phyloP scores from a whole-genome alignment of 2,329 filamentous ascomycete species.

The Camillea tinctor region DNA sequence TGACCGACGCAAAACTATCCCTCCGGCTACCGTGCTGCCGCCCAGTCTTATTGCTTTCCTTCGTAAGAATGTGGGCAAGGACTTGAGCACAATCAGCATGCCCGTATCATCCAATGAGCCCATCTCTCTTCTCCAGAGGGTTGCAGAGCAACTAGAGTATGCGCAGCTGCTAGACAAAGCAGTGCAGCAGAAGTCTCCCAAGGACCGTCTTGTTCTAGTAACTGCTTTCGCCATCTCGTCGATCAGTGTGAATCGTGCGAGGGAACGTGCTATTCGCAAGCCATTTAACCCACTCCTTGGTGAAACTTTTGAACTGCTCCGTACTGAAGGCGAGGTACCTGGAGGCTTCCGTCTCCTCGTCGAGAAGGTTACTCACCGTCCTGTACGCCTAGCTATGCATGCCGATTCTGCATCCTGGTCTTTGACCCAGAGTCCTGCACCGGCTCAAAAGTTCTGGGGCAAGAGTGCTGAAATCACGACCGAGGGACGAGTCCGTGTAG shows the following conservation, averaged over 20 bases:
- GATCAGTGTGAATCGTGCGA: slow-evolving; percentile 77
- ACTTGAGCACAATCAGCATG: slow-evolving; percentile 95
- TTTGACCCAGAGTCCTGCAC: slow-evolving; percentile 81
- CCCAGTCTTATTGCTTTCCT: slow-evolving; percentile 92
- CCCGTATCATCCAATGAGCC: slow-evolving; percentile 96
- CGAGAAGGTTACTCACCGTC: slow-evolving; percentile 92
- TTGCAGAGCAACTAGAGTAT: slow-evolving; percentile 91
- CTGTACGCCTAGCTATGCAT: slow-evolving; percentile 89
- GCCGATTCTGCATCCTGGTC: slow-evolving; percentile 86
- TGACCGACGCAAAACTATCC: slow-evolving; percentile 67
- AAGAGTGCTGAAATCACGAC: slow-evolving; percentile 94
- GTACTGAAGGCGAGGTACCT: slow-evolving; percentile 70
- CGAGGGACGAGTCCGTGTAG: slow-evolving; percentile 79
- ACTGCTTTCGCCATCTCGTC: slow-evolving; percentile 88
- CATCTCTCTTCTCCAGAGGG: slow-evolving; percentile 79
- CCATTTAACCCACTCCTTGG: slow-evolving; percentile 97
- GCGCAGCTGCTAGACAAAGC: slow-evolving; percentile 78
- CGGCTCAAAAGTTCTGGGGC: slow-evolving; percentile 97
- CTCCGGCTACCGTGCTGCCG: slow-evolving; percentile 72
- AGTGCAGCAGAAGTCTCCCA: slow-evolving; percentile 55
- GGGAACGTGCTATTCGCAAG: slow-evolving; percentile 90
- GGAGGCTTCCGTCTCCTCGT: slow-evolving; percentile 86
- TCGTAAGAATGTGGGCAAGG: slow-evolving; percentile 96
- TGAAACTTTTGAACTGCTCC: slow-evolving; percentile 90
- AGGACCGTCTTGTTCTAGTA: slow-evolving; percentile 77